A percentile compares a stretch with the other conserved stretches of the same genome.
Conservation (phyloP, 768 basidiomycete species). For the Collybia sp. region DNA sequence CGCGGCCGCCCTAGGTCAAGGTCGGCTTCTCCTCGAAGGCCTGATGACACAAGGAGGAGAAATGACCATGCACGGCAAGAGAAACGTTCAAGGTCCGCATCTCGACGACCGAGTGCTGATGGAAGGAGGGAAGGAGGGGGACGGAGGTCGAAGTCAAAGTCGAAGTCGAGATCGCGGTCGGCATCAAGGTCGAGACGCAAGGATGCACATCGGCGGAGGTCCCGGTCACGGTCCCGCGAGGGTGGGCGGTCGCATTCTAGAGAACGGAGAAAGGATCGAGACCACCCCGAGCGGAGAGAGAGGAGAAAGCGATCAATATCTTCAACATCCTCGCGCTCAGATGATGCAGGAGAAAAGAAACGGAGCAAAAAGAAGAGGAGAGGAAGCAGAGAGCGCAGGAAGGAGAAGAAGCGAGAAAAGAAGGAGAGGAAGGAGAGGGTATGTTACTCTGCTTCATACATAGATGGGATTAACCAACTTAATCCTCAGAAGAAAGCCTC, state of each 20-base stretch:
- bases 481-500: conserved; percentile 52
- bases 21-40: no score
- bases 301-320: conserved; percentile 15
- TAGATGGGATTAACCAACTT: background rate
- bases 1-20: no score
- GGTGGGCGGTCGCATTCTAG: conserved; percentile 10
- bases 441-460: conserved; percentile 1
- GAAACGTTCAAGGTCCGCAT: no score
- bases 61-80: no score
- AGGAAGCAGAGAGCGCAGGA: conserved; percentile 34
- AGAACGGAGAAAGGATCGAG: conserved; percentile 3
- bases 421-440: conserved; percentile 65
- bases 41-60: no score
- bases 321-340: conserved; percentile 38
- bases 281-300: background rate
- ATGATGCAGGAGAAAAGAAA: conserved; percentile 36
- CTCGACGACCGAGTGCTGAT: no score
- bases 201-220: conserved; percentile 23
- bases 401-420: conserved; percentile 46
- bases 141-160: conserved; percentile 19
- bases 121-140: conserved; percentile 15
- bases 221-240: conserved; percentile 21
- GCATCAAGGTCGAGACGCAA: conserved; percentile 23
- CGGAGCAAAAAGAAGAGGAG: conserved; percentile 42
- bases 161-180: conserved; percentile 29